Evolutionary conservation across 768 basidiomycete genomes (phyloP).

Genomic region (Russula ochroleuca): DNA sequence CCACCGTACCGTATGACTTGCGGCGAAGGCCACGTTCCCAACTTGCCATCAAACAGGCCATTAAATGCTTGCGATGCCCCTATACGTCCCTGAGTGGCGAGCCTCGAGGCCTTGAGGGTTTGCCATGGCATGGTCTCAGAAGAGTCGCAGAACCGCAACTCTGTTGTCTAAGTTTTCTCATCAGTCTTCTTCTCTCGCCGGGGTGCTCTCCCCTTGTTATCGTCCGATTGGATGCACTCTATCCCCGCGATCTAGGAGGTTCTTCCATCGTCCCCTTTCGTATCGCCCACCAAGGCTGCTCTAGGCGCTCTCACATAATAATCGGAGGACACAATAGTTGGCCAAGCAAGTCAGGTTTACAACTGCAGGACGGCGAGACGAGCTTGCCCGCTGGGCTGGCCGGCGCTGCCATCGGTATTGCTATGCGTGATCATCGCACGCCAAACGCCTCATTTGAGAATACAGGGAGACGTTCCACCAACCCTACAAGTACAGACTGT

Average conservation of each 20-base stretch:
- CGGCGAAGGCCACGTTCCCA: neutral
- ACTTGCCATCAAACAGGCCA: neutral
- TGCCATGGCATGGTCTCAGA: neutral
- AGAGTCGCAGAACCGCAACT: neutral
- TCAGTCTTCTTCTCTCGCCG: neutral
- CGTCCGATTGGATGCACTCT: neutral
- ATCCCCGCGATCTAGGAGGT: neutral
- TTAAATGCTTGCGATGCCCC: neutral
- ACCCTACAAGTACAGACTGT: constrained; percentile 11
- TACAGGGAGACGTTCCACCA: constrained; percentile 3
- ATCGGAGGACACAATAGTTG: neutral
- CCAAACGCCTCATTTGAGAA: neutral
- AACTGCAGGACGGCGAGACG: neutral
- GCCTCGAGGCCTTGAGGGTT: neutral
- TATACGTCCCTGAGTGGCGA: neutral
- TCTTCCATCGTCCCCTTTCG: neutral
- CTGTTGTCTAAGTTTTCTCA: neutral
- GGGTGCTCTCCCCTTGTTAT: neutral
- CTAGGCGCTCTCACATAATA: too few species aligned
- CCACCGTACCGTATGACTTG: neutral
- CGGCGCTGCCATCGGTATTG: neutral
- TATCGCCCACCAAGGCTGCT: neutral
- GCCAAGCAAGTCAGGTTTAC: neutral
- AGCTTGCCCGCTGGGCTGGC: neutral
- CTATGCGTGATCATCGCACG: neutral